Base-by-base conservation (phyloP, 2,329 filamentous ascomycete species). In the Fusarium avenaceum region DNA sequence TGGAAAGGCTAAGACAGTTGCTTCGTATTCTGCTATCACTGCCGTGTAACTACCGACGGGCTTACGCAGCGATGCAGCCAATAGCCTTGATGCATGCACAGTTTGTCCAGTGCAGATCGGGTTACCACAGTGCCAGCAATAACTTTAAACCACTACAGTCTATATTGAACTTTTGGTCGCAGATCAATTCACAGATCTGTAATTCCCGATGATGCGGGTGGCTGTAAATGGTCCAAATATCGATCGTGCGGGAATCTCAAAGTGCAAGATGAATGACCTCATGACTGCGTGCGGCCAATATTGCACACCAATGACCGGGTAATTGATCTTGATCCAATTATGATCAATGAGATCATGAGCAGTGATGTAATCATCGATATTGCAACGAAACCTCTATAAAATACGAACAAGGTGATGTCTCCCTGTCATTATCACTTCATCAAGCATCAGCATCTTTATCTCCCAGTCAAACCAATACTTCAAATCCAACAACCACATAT, bases 241-340 rank as follows among this genome's bases (percentile, higher is more conserved):
- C 8, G 35, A 38, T 11, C 35, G 17, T 38, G 35, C 17, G 35
- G 35, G 35, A 17, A n/a, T n/a, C 3, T 38, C 4, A 19, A 17
- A 17, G 9, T 10, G n/a, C 35, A 38, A 17, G 17, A n/a, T 38
- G 35, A 35, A 60, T 62, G 58, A 51, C 58, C 47, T 57, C 53
- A 62, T 62, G 33, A 57, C 26, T 46, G 13, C 7, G 4, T 4
- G 5, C 7, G 15, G 10, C 30, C 44, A 33, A 32, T 6, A 30
- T 30, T 30, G 28, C 11, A 30, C 28, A 33, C 8, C 3, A 22
- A 49, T 49, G 32, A 17, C 30, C 45, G 52, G 40, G 39, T 44
- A 56, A 45, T 56, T 20, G 39, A 56, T 43, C 4, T 35, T 33
- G 28, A 56, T 56, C 38, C 20, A 40, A 58, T 38, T 40, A 33